Evolutionary conservation across 495 filamentous ascomycete species (phyloP).

Genomic region (Symbiotaphrina buchneri): DNA sequence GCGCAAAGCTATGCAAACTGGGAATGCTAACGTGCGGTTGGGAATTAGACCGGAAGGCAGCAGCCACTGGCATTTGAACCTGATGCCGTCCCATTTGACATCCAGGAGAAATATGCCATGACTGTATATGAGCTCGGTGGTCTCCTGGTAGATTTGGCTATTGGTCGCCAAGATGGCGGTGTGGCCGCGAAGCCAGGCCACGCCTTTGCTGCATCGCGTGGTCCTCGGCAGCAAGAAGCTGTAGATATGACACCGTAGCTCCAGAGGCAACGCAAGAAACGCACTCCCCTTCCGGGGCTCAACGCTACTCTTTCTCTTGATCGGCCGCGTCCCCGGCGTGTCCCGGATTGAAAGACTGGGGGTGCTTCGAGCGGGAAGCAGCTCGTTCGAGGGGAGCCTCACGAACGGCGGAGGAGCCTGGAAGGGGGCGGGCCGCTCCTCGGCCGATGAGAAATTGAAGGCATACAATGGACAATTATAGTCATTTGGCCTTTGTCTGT

Average conservation of each 20-base stretch:
- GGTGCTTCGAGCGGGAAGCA: no score
- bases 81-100: not conserved
- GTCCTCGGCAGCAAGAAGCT: conserved; percentile 13
- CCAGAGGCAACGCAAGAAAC: conserved; percentile 14
- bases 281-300: no score
- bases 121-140: conserved; percentile 14
- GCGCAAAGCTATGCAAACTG: conserved; percentile 10
- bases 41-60: conserved; percentile 13
- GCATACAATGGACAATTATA: no score
- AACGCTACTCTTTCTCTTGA: no score
- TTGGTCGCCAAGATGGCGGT: conserved; percentile 9
- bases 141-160: conserved; percentile 14
- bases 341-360: no score
- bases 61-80: conserved; percentile 15
- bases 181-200: conserved; percentile 14
- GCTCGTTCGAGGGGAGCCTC: no score
- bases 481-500: no score
- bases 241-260: conserved; percentile 16
- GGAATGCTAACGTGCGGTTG: conserved; percentile 10
- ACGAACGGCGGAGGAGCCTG: no score
- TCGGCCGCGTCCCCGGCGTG: no score
- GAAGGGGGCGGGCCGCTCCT: no score
- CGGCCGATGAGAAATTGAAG: no score
- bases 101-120: conserved; percentile 5
- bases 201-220: conserved; percentile 7